Evolutionary conservation across 208 protist genomes (phyloP).

Genomic region (Crithidia mellificae): DNA sequence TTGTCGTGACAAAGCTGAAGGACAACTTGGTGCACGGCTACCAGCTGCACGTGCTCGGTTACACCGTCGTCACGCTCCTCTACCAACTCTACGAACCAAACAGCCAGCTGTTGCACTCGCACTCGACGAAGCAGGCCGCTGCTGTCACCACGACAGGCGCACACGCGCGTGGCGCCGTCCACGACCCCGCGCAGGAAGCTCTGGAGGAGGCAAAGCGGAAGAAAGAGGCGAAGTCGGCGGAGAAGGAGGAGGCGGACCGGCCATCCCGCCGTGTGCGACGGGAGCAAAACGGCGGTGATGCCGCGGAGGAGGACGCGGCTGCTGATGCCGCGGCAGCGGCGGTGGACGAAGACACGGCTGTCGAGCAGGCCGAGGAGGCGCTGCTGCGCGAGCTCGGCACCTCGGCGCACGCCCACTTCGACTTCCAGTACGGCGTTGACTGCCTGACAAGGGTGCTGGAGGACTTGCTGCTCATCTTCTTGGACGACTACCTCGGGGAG

Average conservation of each 20-base stretch:
- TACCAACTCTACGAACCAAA: slow-evolving; percentile 89
- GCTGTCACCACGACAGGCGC: not conserved
- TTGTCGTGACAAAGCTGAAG: slow-evolving; percentile 83
- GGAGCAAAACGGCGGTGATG: slow-evolving; percentile 3
- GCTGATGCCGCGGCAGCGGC: no score
- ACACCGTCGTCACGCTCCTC: slow-evolving; percentile 89
- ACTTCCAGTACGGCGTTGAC: slow-evolving; percentile 66
- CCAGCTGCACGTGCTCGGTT: slow-evolving; percentile 91
- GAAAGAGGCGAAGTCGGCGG: slow-evolving; percentile 2
- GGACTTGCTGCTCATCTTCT: slow-evolving; percentile 80
- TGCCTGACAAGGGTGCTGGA: slow-evolving; percentile 73
- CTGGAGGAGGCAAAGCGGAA: slow-evolving; percentile 30
- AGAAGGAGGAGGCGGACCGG: slow-evolving; percentile 15
- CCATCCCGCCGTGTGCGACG: slow-evolving; percentile 11
- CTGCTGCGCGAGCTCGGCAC: slow-evolving; percentile 36
- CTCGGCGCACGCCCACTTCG: slow-evolving; percentile 39
- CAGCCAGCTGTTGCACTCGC: slow-evolving; percentile 37
- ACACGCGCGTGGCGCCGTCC: slow-evolving; percentile 2
- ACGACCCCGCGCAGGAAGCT: slow-evolving; percentile 41
- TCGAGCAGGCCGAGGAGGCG: slow-evolving; percentile 58
- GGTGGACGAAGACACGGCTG: slow-evolving; percentile 33
- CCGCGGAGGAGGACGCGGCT: not conserved
- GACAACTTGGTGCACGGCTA: slow-evolving; percentile 91
- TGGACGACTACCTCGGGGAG: slow-evolving; percentile 92
- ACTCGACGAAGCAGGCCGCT: not conserved